phyloP scores from a whole-genome alignment of 208 protist genomes.

The Crithidia expoeki region DNA sequence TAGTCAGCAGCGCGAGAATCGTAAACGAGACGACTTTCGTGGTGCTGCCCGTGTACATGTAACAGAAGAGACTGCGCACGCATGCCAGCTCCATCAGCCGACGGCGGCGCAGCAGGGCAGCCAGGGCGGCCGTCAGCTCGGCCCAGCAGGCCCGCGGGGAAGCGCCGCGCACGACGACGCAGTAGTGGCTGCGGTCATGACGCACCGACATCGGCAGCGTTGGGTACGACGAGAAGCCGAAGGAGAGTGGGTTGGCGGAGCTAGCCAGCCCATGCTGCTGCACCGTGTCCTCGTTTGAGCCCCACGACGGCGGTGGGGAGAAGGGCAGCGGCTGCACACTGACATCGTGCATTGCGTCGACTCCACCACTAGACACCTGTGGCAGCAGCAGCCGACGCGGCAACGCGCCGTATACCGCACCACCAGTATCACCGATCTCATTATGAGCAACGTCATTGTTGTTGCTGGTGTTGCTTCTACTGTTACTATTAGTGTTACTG shows the following conservation, averaged over 20 bases:
- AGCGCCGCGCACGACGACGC: conserved; percentile 16
- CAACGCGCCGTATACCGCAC: no score
- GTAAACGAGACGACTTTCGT: conserved; percentile 40
- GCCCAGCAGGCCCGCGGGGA: conserved; percentile 50
- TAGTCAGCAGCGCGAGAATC: conserved; percentile 51
- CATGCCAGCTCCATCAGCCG: conserved; percentile 38
- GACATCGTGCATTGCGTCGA: conserved; percentile 4
- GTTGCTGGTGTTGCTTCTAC: background rate
- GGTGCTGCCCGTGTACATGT: conserved; percentile 56
- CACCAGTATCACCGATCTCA: background rate
- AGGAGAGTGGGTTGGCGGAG: conserved; percentile 9
- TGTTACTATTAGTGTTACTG: background rate
- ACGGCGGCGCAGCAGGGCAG: conserved; percentile 36
- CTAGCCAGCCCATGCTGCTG: background rate
- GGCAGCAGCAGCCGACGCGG: conserved; percentile 6
- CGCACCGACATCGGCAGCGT: background rate
- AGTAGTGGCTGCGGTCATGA: background rate
- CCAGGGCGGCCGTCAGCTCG: conserved; percentile 35
- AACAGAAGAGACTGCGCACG: conserved; percentile 54
- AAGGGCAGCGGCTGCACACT: background rate
- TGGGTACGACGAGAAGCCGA: conserved; percentile 1
- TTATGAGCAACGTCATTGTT: no score
- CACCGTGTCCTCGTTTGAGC: background rate
- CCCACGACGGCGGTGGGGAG: background rate
- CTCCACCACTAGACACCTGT: background rate